Evolutionary conservation across 192 early-diverging fungal species (phyloP), one percentile per base, ranked within the genome.

Genomic region (Allomyces macrogynus): DNA sequence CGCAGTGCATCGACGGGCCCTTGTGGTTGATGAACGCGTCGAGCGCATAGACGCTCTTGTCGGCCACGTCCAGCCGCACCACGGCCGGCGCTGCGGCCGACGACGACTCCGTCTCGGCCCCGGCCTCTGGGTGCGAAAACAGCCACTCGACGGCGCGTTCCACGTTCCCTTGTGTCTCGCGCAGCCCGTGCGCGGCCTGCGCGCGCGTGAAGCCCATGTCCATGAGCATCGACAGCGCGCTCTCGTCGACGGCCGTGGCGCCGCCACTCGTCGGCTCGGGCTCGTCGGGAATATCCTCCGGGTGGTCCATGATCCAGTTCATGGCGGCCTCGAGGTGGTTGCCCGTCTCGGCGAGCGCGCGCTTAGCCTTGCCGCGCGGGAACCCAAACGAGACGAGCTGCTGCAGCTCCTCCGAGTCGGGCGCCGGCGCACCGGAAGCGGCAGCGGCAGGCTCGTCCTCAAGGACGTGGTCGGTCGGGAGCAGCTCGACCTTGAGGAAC

Each of bases 81-180:
- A 18, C 22, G 66, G 11, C 43, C 23, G 54, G 66, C 67, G 43
- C 70, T 65, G 54, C 10, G 14, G 24, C 14, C 61, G 67, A n/a
- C n/a, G n/a, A n/a, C n/a, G n/a, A n/a, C 4, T 75, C 76, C 14
- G 78, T 75, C 8, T 83, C 79, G 44, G 69, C 72, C n/a, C 67
- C 67, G 24, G 87, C 85, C 62, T 87, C 89, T 23, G 88, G 80
- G 65, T 91, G 87, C 67, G 78, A 93, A 63, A 97, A 93, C 60
- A 99, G 72, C 87, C 93, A 95, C 65, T 96, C 93, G 10, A 99
- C 82, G 0, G 96, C 96, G 4, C 96, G 86, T 70, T 92, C 88
- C 62, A 91, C 75, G 70, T 91, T 78, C 68, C 84, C 85, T 32
- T 73, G 72, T 32, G 93, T 89, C 73, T 91, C 85, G 60, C 71